Percentiles rank a stretch among this genome's conserved stretches.
Evolutionary conservation across 192 early-diverging fungal species (phyloP).

Genomic region (Thamnidium elegans): DNA sequence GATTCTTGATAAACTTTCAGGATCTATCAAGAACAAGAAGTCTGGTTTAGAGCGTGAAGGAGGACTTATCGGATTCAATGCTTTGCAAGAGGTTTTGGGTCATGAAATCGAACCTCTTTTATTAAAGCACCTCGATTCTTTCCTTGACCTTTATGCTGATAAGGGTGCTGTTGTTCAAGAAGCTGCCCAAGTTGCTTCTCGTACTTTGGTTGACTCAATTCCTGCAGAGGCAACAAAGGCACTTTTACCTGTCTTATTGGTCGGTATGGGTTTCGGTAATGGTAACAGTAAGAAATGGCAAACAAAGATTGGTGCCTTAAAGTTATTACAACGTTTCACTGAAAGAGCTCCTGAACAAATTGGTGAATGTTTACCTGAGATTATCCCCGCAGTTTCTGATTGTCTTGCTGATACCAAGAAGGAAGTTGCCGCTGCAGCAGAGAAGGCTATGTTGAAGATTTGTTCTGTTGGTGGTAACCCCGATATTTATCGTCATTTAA

Average conservation of each 20-base stretch:
- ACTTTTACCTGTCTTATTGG: constrained; percentile 63
- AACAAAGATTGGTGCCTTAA: constrained; percentile 61
- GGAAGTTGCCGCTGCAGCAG: constrained; percentile 58
- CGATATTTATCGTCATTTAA: constrained; percentile 68
- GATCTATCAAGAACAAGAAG: constrained; percentile 67
- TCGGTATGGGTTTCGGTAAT: constrained; percentile 42
- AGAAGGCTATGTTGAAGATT: constrained; percentile 62
- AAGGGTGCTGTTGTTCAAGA: constrained; percentile 51
- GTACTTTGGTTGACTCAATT: constrained; percentile 37
- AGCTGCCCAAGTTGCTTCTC: constrained; percentile 42
- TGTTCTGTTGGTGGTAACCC: constrained; percentile 73
- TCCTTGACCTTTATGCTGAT: constrained; percentile 58
- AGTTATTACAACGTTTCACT: constrained; percentile 42
- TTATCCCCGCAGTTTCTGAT: constrained; percentile 70
- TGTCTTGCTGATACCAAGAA: constrained; percentile 74
- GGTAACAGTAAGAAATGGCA: constrained; percentile 74
- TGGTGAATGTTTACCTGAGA: constrained; percentile 48
- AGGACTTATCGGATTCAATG: constrained; percentile 59
- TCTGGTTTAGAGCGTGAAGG: constrained; percentile 58
- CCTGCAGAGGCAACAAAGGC: constrained; percentile 45
- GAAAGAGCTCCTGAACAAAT: constrained; percentile 48
- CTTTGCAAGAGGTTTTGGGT: constrained; percentile 57
- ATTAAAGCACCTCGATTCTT: constrained; percentile 52
- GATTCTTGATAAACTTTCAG: constrained; percentile 55
- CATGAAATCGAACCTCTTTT: constrained; percentile 63